Conservation (phyloP, 1,284 basidiomycete genomes). For the Ustilago nuda region DNA sequence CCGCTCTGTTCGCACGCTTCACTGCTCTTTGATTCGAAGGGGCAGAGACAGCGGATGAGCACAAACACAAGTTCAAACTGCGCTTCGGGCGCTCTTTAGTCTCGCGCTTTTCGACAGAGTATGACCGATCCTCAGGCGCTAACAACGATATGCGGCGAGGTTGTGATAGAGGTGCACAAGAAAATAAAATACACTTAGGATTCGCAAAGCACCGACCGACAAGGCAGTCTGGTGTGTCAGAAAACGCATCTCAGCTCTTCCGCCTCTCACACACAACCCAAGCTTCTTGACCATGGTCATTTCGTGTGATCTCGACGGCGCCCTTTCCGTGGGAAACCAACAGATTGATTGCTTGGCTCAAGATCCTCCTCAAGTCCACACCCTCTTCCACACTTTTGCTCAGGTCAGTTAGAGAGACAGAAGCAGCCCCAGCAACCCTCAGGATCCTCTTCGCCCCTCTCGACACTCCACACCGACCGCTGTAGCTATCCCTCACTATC, state of each 20-base stretch:
- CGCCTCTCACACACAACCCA: neutral
- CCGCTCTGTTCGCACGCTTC: neutral
- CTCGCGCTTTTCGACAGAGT: neutral
- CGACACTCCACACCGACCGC: neutral
- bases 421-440: neutral
- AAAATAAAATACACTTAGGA: neutral
- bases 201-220: neutral
- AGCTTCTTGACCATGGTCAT: neutral
- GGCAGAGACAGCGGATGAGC: neutral
- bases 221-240: neutral
- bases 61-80: neutral
- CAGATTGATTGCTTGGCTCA: neutral
- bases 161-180: neutral
- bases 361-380: neutral
- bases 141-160: neutral
- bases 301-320: neutral
- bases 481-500: too few relatives aligned
- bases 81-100: neutral
- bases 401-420: neutral
- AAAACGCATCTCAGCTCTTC: neutral
- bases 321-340: too few relatives aligned
- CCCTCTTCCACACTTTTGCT: neutral
- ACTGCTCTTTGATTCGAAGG: too few relatives aligned
- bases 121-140: slow-evolving; percentile 3
- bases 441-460: neutral